Conservation (phyloP, 164 flowering plant genomes). For the Chimonanthus praecox region DNA sequence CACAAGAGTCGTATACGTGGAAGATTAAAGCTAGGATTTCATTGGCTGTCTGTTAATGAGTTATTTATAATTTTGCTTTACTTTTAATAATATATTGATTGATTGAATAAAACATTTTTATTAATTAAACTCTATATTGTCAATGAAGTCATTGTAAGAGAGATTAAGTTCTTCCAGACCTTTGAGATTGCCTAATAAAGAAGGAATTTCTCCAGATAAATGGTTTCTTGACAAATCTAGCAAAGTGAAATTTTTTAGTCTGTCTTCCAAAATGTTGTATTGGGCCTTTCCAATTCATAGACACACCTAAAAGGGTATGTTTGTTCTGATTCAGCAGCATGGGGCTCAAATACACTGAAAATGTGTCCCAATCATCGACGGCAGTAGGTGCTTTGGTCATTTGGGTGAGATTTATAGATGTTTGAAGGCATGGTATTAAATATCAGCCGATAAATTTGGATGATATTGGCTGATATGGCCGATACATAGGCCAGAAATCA, state of each 20-base stretch:
- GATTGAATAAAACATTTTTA: no score
- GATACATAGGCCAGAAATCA: conserved; percentile 34
- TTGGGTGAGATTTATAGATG: conserved; percentile 28
- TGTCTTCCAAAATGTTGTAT: conserved; percentile 17
- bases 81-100: no score
- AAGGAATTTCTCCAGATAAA: conserved; percentile 38
- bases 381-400: conserved; percentile 29
- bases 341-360: conserved; percentile 14
- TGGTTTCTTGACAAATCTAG: conserved; percentile 42
- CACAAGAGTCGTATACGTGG: no score
- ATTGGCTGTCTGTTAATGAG: no score
- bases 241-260: conserved; percentile 32
- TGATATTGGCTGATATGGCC: conserved; percentile 20
- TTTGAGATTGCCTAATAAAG: conserved; percentile 31
- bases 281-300: no score
- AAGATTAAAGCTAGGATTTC: no score
- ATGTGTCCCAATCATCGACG: conserved; percentile 18
- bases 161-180: conserved; percentile 39
- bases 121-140: no score
- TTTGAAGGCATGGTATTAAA: conserved; percentile 20
- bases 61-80: no score
- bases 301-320: conserved; percentile 13
- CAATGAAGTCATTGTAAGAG: conserved; percentile 34
- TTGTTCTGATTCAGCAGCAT: background rate
- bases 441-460: no score